Percentiles rank a stretch among this genome's conserved stretches.
phyloP scores from a whole-genome alignment of 306 rosid species.

The Fragaria vesca region DNA sequence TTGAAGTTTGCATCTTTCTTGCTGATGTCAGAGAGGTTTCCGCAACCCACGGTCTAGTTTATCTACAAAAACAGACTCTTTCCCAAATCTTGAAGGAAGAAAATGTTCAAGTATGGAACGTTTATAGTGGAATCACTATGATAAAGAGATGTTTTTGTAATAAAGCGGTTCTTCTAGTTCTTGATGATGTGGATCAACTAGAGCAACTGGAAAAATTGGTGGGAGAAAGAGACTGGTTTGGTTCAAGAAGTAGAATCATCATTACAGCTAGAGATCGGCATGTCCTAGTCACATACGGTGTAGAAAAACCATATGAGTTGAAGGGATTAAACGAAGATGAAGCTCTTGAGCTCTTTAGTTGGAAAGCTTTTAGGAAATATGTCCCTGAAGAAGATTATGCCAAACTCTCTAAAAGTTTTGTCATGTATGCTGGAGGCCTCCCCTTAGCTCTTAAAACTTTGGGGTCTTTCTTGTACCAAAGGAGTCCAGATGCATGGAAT shows the following conservation, averaged over 20 bases:
- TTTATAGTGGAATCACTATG: not conserved
- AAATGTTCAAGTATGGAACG: not conserved
- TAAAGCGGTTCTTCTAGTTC: slow-evolving; percentile 1
- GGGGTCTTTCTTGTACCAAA: no score
- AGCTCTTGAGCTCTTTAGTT: no score
- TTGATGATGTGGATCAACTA: slow-evolving; percentile 1
- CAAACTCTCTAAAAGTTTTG: no score
- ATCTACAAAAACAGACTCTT: not conserved
- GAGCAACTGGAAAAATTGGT: not conserved
- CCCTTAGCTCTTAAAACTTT: no score
- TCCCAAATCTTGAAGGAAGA: not conserved
- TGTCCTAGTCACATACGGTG: no score
- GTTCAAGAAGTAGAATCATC: slow-evolving; percentile 3
- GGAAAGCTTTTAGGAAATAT: no score
- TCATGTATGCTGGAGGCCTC: no score
- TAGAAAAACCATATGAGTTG: no score
- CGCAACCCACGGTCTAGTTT: not conserved
- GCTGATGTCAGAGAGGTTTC: not conserved
- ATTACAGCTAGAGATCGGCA: not conserved
- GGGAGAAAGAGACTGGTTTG: not conserved
- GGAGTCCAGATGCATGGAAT: no score
- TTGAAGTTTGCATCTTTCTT: not conserved
- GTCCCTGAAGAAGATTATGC: no score
- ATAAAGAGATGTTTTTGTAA: not conserved
- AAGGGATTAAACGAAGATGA: no score